Percentiles rank a stretch among this genome's conserved stretches.
Conservation (phyloP, 352 stramenopile genomes). For the Elongisporangium undulatum region DNA sequence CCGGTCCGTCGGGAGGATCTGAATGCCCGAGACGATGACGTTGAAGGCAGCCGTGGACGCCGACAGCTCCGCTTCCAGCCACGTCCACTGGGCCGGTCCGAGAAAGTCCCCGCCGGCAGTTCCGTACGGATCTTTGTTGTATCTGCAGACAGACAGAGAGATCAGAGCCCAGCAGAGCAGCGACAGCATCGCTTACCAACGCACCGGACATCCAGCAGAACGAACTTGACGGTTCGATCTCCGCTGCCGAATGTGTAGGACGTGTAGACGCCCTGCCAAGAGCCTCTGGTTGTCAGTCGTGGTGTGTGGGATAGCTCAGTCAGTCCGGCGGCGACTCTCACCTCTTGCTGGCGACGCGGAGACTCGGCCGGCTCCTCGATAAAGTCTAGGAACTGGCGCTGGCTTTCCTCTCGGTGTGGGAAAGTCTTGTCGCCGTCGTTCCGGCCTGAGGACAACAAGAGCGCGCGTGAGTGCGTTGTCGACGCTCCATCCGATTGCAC, state of each 20-base stretch:
- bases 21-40: constrained; percentile 90
- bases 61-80: constrained; percentile 78
- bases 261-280: constrained; percentile 71
- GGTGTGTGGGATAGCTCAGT: neutral
- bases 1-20: constrained; percentile 81
- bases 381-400: constrained; percentile 85
- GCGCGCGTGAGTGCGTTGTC: neutral
- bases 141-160: constrained; percentile 28
- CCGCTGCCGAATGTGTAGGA: constrained; percentile 69
- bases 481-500: neutral
- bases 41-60: constrained; percentile 87
- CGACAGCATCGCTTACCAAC: neutral
- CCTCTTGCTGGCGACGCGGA: constrained; percentile 71
- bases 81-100: constrained; percentile 74
- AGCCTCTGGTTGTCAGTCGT: neutral
- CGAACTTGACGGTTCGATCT: constrained; percentile 76
- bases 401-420: constrained; percentile 64
- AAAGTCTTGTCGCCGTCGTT: constrained; percentile 85
- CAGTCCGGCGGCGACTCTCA: constrained; percentile 7
- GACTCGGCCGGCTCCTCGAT: constrained; percentile 73
- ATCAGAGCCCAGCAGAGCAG: neutral
- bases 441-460: neutral
- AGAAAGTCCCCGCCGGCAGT: constrained; percentile 64
- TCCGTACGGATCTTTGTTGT: constrained; percentile 76
- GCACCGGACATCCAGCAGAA: constrained; percentile 80